Conservation (phyloP, 768 basidiomycete genomes). For the Tephrocybe sp. region DNA sequence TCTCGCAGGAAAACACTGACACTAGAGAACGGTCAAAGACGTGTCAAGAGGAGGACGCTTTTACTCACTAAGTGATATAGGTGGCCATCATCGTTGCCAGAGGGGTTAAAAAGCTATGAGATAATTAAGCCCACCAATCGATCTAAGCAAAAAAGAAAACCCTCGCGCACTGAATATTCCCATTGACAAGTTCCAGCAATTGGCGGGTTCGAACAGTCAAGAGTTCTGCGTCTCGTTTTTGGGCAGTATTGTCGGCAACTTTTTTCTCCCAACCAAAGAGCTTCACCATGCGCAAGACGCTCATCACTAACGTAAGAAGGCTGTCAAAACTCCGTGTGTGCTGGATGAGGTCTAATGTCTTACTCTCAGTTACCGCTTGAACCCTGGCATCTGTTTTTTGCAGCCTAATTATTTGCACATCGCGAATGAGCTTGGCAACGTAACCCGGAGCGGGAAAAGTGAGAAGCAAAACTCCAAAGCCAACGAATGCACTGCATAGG, state of each 20-base stretch:
- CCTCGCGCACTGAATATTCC: slow-evolving; percentile 39
- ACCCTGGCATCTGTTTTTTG: slow-evolving; percentile 57
- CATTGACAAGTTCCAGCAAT: slow-evolving; percentile 45
- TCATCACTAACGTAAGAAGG: slow-evolving; percentile 43
- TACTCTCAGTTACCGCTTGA: slow-evolving; percentile 58
- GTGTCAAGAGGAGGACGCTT: neutral
- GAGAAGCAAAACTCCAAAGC: slow-evolving; percentile 47
- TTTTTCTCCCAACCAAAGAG: slow-evolving; percentile 66
- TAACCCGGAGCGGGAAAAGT: slow-evolving; percentile 58
- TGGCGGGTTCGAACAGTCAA: slow-evolving; percentile 48
- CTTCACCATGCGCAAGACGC: slow-evolving; percentile 64
- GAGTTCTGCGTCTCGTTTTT: slow-evolving; percentile 62
- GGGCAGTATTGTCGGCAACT: slow-evolving; percentile 46
- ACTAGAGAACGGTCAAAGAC: neutral
- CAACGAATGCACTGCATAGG: slow-evolving; percentile 49
- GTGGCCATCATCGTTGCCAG: slow-evolving; percentile 64
- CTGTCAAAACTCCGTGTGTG: neutral
- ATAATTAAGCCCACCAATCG: neutral
- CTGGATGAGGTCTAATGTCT: slow-evolving; percentile 22
- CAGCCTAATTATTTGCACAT: slow-evolving; percentile 47
- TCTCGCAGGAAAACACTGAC: neutral
- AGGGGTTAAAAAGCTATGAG: slow-evolving; percentile 53
- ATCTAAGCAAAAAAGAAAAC: neutral
- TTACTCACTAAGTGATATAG: slow-evolving; percentile 50
- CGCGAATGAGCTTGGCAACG: slow-evolving; percentile 45